A percentile compares a stretch with the other conserved stretches of the same genome.
phyloP scores from a whole-genome alignment of 129 eudicot genomes.

The Chrysanthemum lavandulifolium region DNA sequence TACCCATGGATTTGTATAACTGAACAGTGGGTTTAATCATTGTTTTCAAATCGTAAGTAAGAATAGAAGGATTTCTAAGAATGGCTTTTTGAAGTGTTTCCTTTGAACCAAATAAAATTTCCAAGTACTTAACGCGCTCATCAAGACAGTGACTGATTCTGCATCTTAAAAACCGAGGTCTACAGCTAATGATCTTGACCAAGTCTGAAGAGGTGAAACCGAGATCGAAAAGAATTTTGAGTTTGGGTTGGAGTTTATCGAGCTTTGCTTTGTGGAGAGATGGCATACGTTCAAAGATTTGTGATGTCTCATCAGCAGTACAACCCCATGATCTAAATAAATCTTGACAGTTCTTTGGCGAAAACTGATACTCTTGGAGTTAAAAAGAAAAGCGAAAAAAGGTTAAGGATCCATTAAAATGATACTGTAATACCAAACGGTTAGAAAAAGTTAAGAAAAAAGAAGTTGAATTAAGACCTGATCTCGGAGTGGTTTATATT shows the following conservation, averaged over 20 bases:
- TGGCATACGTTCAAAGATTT: conserved; percentile 50
- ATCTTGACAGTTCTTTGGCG: conserved; percentile 35
- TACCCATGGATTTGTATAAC: conserved; percentile 51
- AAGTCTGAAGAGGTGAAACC: conserved; percentile 56
- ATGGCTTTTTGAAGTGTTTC: conserved; percentile 56
- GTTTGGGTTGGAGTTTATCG: conserved; percentile 50
- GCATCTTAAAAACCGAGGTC: conserved; percentile 62
- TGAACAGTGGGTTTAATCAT: conserved; percentile 49
- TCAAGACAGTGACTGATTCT: conserved; percentile 30
- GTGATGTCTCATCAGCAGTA: conserved; percentile 36
- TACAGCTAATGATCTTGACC: conserved; percentile 48
- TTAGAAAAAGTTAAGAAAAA: neutral
- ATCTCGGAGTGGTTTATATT: conserved; percentile 16
- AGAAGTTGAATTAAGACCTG: conserved; percentile 32
- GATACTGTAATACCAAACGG: neutral
- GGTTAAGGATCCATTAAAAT: conserved; percentile 12
- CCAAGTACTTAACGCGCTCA: conserved; percentile 57
- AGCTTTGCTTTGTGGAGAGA: conserved; percentile 45
- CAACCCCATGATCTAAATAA: conserved; percentile 62
- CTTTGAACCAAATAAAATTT: conserved; percentile 52
- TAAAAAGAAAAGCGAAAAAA: neutral
- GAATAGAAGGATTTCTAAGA: conserved; percentile 65
- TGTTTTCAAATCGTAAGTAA: conserved; percentile 51
- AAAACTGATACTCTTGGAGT: conserved; percentile 20
- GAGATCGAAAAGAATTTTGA: conserved; percentile 44